Percentiles rank a stretch among this genome's conserved stretches.
Evolutionary conservation across 257 asterid genomes (phyloP).

Genomic region (Ligustrum vulgare): DNA sequence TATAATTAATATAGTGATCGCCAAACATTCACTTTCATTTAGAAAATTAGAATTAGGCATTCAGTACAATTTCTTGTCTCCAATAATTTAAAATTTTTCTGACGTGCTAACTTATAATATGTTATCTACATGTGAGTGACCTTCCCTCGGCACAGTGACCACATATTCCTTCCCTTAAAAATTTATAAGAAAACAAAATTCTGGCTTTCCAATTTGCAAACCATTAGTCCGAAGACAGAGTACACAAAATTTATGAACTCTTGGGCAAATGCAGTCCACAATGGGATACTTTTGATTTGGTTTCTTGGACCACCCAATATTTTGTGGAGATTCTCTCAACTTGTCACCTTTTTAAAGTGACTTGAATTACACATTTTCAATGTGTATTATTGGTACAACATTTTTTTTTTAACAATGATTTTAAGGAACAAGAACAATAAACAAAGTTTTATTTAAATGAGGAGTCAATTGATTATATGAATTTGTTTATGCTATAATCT

Average conservation of each 20-base stretch:
- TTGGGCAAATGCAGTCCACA: neutral
- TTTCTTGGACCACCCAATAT: neutral
- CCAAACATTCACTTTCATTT: too few species aligned
- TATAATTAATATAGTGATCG: too few species aligned
- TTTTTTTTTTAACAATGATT: too few species aligned
- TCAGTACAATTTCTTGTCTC: too few species aligned
- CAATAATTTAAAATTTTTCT: too few species aligned
- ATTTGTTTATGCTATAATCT: too few species aligned
- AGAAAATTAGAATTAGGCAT: too few species aligned
- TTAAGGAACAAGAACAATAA: too few species aligned
- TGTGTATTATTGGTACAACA: too few species aligned
- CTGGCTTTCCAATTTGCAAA: neutral
- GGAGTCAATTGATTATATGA: neutral
- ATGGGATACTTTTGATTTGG: neutral
- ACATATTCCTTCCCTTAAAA: neutral
- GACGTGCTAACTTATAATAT: too few species aligned
- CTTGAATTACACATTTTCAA: neutral
- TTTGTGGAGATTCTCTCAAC: neutral
- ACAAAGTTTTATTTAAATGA: too few species aligned
- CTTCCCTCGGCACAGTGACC: neutral
- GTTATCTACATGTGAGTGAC: neutral
- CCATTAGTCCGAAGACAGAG: neutral
- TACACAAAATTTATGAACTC: neutral
- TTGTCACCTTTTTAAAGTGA: neutral
- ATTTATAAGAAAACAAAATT: neutral